Conservation (phyloP, 495 filamentous ascomycete species). For the Trypethelium eluteriae region DNA sequence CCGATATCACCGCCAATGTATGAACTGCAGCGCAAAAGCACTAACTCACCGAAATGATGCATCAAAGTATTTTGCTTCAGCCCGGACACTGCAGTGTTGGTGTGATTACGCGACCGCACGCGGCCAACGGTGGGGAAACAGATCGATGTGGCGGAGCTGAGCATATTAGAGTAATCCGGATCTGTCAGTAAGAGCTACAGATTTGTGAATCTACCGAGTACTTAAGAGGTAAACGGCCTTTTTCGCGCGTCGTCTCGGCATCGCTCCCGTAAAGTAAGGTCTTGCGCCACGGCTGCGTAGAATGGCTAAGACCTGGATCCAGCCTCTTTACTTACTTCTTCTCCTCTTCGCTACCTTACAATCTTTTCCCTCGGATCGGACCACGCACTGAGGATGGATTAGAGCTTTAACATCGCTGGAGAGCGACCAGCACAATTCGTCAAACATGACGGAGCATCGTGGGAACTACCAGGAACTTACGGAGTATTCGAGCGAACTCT, state of each 20-base stretch:
- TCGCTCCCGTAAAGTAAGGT: no score
- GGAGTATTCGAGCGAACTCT: neutral
- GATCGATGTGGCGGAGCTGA: no score
- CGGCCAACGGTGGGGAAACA: no score
- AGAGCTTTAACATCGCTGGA: neutral
- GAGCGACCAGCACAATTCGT: neutral
- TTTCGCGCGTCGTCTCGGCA: neutral
- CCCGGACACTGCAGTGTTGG: no score
- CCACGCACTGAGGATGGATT: neutral
- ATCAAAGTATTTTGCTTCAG: no score
- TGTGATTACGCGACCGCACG: no score
- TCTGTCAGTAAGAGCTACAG: no score
- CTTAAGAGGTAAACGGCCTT: neutral
- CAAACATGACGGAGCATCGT: neutral
- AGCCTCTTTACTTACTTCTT: neutral
- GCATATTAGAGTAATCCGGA: no score
- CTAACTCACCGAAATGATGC: no score
- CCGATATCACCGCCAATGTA: neutral
- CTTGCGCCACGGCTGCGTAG: no score
- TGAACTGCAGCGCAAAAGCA: no score
- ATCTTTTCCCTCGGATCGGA: neutral
- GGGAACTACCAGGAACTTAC: slow-evolving; percentile 7
- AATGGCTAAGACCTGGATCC: no score
- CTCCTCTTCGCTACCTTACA: neutral
- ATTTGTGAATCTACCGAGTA: neutral